Evolutionary conservation across 2,329 filamentous ascomycete species (phyloP).

Genomic region (Trichoderma asperellum): DNA sequence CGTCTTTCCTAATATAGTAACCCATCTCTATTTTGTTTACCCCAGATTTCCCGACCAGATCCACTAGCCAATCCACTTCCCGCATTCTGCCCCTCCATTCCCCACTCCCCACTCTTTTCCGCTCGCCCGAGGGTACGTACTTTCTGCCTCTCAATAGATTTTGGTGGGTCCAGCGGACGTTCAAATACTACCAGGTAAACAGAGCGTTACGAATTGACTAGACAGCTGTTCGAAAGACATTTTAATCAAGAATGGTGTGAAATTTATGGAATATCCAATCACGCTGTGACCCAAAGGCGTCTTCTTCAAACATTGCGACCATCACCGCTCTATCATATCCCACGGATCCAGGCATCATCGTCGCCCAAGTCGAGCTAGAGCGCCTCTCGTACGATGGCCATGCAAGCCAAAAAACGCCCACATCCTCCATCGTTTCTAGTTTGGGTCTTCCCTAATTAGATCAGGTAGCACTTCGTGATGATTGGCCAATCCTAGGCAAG

Average conservation of each 20-base stretch:
- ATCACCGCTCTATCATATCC: neutral
- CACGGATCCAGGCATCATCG: neutral
- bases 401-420: conserved; percentile 18
- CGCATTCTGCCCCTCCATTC: neutral
- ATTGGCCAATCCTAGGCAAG: conserved; percentile 2
- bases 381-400: conserved; percentile 20
- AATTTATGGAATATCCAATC: too few relatives aligned
- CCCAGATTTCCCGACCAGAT: conserved; percentile 1
- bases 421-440: neutral
- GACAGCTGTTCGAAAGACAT: too few relatives aligned
- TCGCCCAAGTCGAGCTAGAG: conserved; percentile 1
- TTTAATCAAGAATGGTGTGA: too few relatives aligned
- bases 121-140: conserved; percentile 7
- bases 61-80: conserved; percentile 4
- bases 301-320: neutral
- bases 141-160: neutral
- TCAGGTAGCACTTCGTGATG: too few relatives aligned
- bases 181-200: too few relatives aligned
- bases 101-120: conserved; percentile 9
- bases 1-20: neutral
- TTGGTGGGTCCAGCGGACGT: too few relatives aligned
- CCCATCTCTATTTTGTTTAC: neutral
- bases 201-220: too few relatives aligned
- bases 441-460: neutral
- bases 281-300: too few relatives aligned